Evolutionary conservation across 1,284 basidiomycete species (phyloP).

Genomic region (Leccinum holopus): DNA sequence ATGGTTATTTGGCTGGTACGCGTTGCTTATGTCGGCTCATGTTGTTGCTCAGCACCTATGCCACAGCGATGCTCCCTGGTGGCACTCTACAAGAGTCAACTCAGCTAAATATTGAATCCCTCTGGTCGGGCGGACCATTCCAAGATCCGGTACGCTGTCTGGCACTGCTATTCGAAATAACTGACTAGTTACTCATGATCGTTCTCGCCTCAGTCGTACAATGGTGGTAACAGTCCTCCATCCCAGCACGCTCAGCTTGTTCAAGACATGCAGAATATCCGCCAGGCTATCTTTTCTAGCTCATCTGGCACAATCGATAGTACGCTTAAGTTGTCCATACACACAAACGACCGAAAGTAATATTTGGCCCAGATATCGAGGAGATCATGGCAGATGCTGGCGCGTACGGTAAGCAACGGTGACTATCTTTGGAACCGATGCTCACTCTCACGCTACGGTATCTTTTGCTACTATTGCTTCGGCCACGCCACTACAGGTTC

Average conservation of each 20-base stretch:
- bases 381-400: conserved; percentile 53
- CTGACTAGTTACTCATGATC: conserved; percentile 4
- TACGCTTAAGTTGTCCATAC: conserved; percentile 30
- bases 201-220: conserved; percentile 46
- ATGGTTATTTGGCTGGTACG: conserved; percentile 68
- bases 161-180: neutral
- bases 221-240: conserved; percentile 64
- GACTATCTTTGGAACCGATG: neutral
- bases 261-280: conserved; percentile 51
- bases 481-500: conserved; percentile 47
- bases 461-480: conserved; percentile 1
- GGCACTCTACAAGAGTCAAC: conserved; percentile 57
- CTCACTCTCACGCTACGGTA: neutral
- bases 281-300: conserved; percentile 57
- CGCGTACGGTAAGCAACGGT: conserved; percentile 53
- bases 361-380: conserved; percentile 47
- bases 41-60: neutral
- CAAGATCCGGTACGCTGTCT: conserved; percentile 51
- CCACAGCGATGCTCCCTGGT: conserved; percentile 62
- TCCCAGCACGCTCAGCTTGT: conserved; percentile 47
- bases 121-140: conserved; percentile 76
- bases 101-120: conserved; percentile 70
- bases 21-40: neutral
- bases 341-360: conserved; percentile 4
- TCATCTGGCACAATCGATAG: conserved; percentile 58